Conservation (phyloP, 495 filamentous ascomycete species). For the Durotheca rogersii region DNA sequence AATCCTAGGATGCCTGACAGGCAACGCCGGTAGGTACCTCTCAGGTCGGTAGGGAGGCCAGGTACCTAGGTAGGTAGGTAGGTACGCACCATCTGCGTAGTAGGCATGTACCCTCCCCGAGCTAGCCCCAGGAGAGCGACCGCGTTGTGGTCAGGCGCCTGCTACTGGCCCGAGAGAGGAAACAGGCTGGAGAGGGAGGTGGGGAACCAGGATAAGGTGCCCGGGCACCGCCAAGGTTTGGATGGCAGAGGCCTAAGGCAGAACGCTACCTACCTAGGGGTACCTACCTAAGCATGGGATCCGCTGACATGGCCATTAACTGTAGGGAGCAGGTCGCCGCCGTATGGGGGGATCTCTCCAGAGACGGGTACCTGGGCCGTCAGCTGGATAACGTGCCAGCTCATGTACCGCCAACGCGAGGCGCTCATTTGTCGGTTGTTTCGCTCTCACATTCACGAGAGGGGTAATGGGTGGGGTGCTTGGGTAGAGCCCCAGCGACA, state of each 20-base stretch:
- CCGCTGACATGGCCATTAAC: constrained; percentile 6
- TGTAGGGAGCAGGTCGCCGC: constrained; percentile 18
- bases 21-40: no score
- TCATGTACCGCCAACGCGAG: constrained; percentile 19
- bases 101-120: no score
- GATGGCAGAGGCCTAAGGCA: constrained; percentile 27
- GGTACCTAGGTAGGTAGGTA: no score
- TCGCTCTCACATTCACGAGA: not conserved
- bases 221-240: constrained; percentile 16
- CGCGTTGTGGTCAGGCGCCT: no score
- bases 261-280: constrained; percentile 13
- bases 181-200: no score
- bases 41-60: no score
- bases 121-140: no score
- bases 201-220: no score
- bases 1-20: no score
- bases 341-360: constrained; percentile 1
- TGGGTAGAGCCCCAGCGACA: no score
- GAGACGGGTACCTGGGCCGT: constrained; percentile 10
- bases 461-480: constrained; percentile 18
- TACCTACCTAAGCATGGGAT: not conserved
- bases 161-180: no score
- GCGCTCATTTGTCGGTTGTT: not conserved
- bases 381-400: constrained; percentile 2
- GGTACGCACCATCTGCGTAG: no score